phyloP scores from a whole-genome alignment of 176 grass and related monocot species.

The Lolium multiflorum region DNA sequence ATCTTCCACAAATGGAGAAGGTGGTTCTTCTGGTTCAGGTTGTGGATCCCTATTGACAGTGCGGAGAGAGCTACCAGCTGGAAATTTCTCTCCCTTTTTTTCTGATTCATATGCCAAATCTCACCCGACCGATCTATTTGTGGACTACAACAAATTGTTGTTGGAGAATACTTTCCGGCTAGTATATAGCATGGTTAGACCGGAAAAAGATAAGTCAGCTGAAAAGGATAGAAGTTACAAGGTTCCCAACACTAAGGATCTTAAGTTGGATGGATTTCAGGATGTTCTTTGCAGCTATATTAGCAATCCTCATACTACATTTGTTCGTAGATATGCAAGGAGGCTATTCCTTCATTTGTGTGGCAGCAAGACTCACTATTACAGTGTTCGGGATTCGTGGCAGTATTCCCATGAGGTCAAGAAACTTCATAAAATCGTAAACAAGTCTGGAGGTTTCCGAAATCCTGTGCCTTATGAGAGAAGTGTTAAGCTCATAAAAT shows the following conservation, averaged over 20 bases:
- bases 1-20: constrained; percentile 66
- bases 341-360: constrained; percentile 98
- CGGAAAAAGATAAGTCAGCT: constrained; percentile 87
- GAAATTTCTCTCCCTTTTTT: constrained; percentile 96
- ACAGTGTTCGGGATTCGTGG: constrained; percentile 92
- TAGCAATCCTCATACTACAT: constrained; percentile 92
- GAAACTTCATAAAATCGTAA: constrained; percentile 83
- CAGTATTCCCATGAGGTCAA: constrained; percentile 89
- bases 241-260: constrained; percentile 70
- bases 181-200: constrained; percentile 96
- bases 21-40: constrained; percentile 66
- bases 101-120: constrained; percentile 98
- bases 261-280: constrained; percentile 96
- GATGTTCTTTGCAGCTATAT: constrained; percentile 99
- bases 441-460: constrained; percentile 89
- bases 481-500: constrained; percentile 98
- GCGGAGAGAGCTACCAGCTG: constrained; percentile 87
- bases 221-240: constrained; percentile 90
- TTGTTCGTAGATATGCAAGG: constrained; percentile 93
- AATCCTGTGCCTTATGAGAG: constrained; percentile 93
- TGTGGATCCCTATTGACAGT: constrained; percentile 91
- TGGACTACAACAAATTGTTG: constrained; percentile 88
- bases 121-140: constrained; percentile 88
- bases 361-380: constrained; percentile 96
- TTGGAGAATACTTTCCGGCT: constrained; percentile 94